A percentile compares a stretch with the other conserved stretches of the same genome.
phyloP scores from a whole-genome alignment of 2,329 filamentous ascomycete species.

The Leptoxyphium fumago region DNA sequence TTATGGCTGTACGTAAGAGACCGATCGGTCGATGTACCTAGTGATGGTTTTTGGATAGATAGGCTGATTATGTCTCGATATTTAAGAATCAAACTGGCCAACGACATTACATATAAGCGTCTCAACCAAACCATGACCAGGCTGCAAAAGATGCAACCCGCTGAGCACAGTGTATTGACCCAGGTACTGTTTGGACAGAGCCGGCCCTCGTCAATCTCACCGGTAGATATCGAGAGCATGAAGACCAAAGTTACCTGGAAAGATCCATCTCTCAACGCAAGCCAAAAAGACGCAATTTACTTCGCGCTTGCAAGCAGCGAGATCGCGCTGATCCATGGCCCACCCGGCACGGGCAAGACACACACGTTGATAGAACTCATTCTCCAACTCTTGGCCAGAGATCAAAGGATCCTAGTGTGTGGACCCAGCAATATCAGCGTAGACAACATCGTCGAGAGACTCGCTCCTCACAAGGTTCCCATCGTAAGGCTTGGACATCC shows the following conservation, averaged over 20 bases:
- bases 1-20: slow-evolving; percentile 44
- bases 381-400: slow-evolving; percentile 65
- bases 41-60: slow-evolving; percentile 1
- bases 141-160: slow-evolving; percentile 40
- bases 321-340: slow-evolving; percentile 82
- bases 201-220: slow-evolving; percentile 34
- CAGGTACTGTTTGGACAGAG: slow-evolving; percentile 46
- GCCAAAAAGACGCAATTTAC: slow-evolving; percentile 49
- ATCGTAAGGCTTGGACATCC: slow-evolving; percentile 88
- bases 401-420: slow-evolving; percentile 73
- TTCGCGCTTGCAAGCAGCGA: slow-evolving; percentile 75
- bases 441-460: slow-evolving; percentile 91
- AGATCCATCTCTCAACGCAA: slow-evolving; percentile 43
- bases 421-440: slow-evolving; percentile 95
- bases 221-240: slow-evolving; percentile 25
- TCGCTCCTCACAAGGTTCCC: slow-evolving; percentile 69
- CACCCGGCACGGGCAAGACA: slow-evolving; percentile 92
- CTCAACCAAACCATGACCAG: slow-evolving; percentile 51
- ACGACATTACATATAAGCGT: slow-evolving; percentile 51
- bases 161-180: slow-evolving; percentile 43
- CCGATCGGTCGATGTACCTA: not conserved
- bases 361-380: slow-evolving; percentile 94
- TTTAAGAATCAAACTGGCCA: slow-evolving; percentile 47
- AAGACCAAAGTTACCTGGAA: slow-evolving; percentile 34
- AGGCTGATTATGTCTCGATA: slow-evolving; percentile 19